Percentiles rank a stretch among this genome's conserved stretches.
phyloP scores from a whole-genome alignment of 2,329 filamentous ascomycete species.

The Aspergillus pseudoglaucus region DNA sequence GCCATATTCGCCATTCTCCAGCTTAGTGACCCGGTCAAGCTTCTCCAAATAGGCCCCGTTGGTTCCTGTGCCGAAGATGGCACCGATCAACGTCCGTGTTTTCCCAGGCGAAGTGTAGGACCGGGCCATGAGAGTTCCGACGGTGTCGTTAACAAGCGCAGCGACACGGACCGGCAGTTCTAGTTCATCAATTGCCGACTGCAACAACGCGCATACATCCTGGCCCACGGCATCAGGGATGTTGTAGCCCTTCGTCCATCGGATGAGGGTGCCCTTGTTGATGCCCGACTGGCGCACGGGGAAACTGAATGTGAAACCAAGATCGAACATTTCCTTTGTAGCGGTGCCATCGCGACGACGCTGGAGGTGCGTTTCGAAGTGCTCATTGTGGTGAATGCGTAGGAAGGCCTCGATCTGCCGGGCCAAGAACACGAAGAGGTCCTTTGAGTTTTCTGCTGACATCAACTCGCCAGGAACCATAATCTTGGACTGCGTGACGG shows the following conservation, averaged over 20 bases:
- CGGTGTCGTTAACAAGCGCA: slow-evolving; percentile 93
- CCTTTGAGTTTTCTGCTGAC: slow-evolving; percentile 75
- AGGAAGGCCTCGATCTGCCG: slow-evolving; percentile 89
- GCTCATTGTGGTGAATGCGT: slow-evolving; percentile 77
- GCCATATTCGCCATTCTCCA: slow-evolving; percentile 47
- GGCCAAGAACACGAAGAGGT: slow-evolving; percentile 88
- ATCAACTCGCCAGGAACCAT: slow-evolving; percentile 85
- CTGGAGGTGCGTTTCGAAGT: slow-evolving; percentile 65
- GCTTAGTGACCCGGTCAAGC: slow-evolving; percentile 75
- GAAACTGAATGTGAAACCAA: slow-evolving; percentile 99
- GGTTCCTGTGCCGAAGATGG: slow-evolving; percentile 95
- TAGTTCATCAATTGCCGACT: slow-evolving; percentile 80
- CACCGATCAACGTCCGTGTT: slow-evolving; percentile 80
- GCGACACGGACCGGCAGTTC: slow-evolving; percentile 87
- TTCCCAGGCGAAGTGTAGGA: slow-evolving; percentile 90
- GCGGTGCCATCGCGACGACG: slow-evolving; percentile 57
- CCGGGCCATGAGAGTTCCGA: slow-evolving; percentile 94
- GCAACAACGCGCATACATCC: slow-evolving; percentile 86
- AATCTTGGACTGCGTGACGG: slow-evolving; percentile 86
- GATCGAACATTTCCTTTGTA: slow-evolving; percentile 75
- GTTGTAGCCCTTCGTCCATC: slow-evolving; percentile 98
- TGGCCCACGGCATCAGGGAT: slow-evolving; percentile 91
- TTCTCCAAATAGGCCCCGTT: slow-evolving; percentile 98
- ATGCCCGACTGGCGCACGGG: slow-evolving; percentile 90
- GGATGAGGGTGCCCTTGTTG: slow-evolving; percentile 87